Base-by-base conservation (phyloP, 192 early-diverging fungal genomes). In the Mortierella hygrophila region DNA sequence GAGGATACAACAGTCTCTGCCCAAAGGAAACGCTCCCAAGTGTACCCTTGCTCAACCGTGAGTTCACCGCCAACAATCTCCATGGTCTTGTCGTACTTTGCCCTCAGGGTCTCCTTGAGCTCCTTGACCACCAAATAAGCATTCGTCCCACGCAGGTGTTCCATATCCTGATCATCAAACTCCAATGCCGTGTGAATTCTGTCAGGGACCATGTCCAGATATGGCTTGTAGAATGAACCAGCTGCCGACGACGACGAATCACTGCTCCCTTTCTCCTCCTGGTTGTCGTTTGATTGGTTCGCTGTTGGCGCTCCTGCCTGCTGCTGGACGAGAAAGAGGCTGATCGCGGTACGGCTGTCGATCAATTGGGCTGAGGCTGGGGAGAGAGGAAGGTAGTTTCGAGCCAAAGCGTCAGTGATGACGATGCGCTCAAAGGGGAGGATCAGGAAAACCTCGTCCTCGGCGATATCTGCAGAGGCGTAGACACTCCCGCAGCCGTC, bases 11-110 rank as follows among this genome's bases (percentile, higher is more conserved):
- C 89, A 3, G 83, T 89, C 70, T 91, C 90, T 42, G 91, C 91
- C 94, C 94, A 95, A 11, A 93, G 65, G 69, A 92, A 95, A 15
- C 78, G 78, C 5, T 93, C 92, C 85, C 89, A 90, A 9, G 72
- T 76, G n/a, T 74, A 84, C 6, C 47, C 55, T 35, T 77, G 80
- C 23, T 76, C 44, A 4, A 79, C 72, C 23, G 87, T 71, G 37
- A 82, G 40, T 0, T 54, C 75, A 1, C 71, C 68, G n/a, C 78
- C 76, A 37, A 93, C 60, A 23, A 76, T 41, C 41, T 70, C 4
- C 77, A 90, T 78, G 0, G 83, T 83, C 35, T 78, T 44, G 2
- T 86, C 68, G 69, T 89, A 91, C 23, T 92, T 89, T 16, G 65
- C 20, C 1, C 40, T 49, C 29, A 92, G 73, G 13, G 75, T 69